Base-by-base conservation (phyloP, 495 filamentous ascomycete genomes). In the Xylaria longipes region DNA sequence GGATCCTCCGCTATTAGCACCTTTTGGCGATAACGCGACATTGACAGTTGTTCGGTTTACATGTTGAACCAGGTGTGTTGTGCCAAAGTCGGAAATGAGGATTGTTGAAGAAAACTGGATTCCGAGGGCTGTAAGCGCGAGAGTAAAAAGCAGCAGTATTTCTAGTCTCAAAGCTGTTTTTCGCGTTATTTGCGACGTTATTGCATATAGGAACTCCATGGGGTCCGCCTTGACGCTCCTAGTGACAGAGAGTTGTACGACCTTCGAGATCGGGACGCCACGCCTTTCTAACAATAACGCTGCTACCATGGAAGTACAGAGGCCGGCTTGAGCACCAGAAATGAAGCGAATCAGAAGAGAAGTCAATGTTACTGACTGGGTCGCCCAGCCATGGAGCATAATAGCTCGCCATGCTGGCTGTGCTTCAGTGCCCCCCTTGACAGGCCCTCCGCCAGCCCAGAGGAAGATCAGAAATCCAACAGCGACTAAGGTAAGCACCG, bases 81-180 rank as follows among this genome's bases (percentile, higher is more conserved):
- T 39, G n/a, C 60, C 60, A 33, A 65, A 48, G 31, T 31, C 43
- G 63, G 63, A 65, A 37, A 65, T 17, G 0, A 65, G 43, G 25
- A 65, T 48, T 15, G 63, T 65, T 9, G 63, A 48, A 8, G 63
- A 65, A 25, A 65, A 65, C 63, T 52, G 63, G 43, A 50, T 48
- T 0, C 27, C 63, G 8, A 65, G 1, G 0, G 41, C 27, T 15
- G 41, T 52, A 12, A 50, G 3, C 7, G 43, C 41, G n/a, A 65
- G 43, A 31, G 52, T 33, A 5, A 65, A 50, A 33, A 65, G 27
- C 35, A 65, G 63, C 20, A 52, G 5, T n/a, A 50, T 15, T n/a
- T 65, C 63, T 52, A 20, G 11, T 25, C 35, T 52, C 1, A 48
- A 1, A 35, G 43, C 43, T n/a, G n/a, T 1, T 12, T 33, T 65